Base-by-base conservation (phyloP, 495 filamentous ascomycete genomes). In the Annulohypoxylon stygium region DNA sequence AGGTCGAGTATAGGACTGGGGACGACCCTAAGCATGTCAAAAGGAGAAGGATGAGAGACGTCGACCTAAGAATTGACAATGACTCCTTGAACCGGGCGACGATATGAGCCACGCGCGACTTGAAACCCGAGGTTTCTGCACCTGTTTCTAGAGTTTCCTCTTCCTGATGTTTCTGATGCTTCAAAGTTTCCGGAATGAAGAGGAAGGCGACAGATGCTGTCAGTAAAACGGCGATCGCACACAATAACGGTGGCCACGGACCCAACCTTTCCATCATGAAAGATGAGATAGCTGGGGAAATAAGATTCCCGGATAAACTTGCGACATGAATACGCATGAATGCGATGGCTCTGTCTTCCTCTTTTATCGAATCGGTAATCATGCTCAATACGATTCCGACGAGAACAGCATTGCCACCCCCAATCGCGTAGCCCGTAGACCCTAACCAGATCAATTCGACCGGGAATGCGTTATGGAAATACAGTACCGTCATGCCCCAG, bases 351-450 rank as follows among this genome's bases (percentile, higher is more conserved):
- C 76, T 83, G 62, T 87, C 81, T 41, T 81, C 78, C 62, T 90
- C 86, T 0, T 78, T 85, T 0, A 86, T 86, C 9, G 89, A 83
- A 74, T 90, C 89, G 0, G 86, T 79, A 76, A 88, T 83, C 81
- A 90, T 86, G 4, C 86, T 87, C 75, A 85, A 86, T 43, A 89
- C 81, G 39, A 89, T 81, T 0, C 85, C 84, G 64, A 82, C 76
- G 4, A 83, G 77, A 4, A 89, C 83, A 2, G 85, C 84, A 2
- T 81, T 81, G 0, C 87, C 87, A 41, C 89, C 89, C 8, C 88
- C 88, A 23, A 90, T 69, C n/a, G 88, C 58, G 72, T 76, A 81
- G 12, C 83, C 78, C 36, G 88, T 57, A 9, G 86, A 83, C 2
- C 84, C 85, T 10, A 87, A 66, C 88, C 88, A 90, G 10, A 88